Base-by-base conservation (phyloP, 2,329 filamentous ascomycete species). In the Fusarium virguliforme region DNA sequence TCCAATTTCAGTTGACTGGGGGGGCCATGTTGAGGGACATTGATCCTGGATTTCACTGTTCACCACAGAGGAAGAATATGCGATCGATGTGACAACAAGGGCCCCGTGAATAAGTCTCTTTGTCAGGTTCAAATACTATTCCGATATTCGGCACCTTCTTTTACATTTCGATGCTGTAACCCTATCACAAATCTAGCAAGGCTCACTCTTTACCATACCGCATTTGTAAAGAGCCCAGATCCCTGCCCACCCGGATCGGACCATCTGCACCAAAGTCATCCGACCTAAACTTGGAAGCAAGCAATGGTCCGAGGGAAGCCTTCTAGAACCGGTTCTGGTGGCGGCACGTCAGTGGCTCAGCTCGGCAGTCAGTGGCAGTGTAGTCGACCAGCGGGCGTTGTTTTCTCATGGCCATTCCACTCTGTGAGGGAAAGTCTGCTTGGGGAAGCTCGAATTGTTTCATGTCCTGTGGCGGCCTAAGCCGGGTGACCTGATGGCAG, bases 171-270 rank as follows among this genome's bases (percentile, higher is more conserved):
- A 50, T 50, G 46, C 26, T 18, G 46, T 50, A 50, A 50, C 26
- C 26, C 46, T 50, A 50, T 32, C 32, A 50, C 46, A 50, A 50
- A 50, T 50, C 46, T 50, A 9, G 26, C 46, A 50, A n/a, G 46
- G 46, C 46, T 32, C 46, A 50, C 43, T 18, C n/a, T 50, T 50
- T 50, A 32, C 46, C 26, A 8, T 50, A 50, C 46, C 13, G 26
- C 46, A 50, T 50, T 50, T 30, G 46, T 50, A 30, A 50, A 50
- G 8, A 32, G 4, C 46, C 26, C 12, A 15, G 26, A 50, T 18
- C 46, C 46, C 26, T 50, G 46, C n/a, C 26, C 15, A 30, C 18
- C 26, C 26, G 46, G 26, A 50, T 50, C 46, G 46, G 30, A 50
- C 46, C 26, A 50, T 30, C 30, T 32, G 26, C 30, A 30, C 15